phyloP scores from a whole-genome alignment of 768 basidiomycete species.

The Lentinula guzmanii region DNA sequence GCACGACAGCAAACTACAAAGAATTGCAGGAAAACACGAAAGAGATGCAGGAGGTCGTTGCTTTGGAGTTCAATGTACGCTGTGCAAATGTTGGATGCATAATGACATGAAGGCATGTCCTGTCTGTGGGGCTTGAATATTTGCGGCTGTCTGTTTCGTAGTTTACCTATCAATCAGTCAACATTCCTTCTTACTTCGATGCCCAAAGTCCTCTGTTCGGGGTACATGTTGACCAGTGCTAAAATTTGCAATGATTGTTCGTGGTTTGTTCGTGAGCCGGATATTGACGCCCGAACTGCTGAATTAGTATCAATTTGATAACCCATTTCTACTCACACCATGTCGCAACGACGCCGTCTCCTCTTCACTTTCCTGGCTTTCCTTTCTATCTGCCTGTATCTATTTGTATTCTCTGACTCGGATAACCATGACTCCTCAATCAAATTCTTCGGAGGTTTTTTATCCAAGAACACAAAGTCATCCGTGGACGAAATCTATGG shows the following conservation, averaged over 20 bases:
- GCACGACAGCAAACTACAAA: not conserved
- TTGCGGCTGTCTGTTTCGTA: too few species aligned
- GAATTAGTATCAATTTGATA: not conserved
- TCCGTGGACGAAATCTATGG: conserved; percentile 61
- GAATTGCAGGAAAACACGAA: not conserved
- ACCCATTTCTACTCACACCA: not conserved
- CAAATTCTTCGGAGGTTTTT: not conserved
- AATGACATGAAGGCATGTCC: not conserved
- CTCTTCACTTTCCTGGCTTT: not conserved
- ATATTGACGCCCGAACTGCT: too few species aligned
- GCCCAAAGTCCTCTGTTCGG: too few species aligned
- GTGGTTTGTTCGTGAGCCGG: too few species aligned
- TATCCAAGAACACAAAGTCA: not conserved
- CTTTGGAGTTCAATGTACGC: not conserved
- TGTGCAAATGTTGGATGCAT: not conserved
- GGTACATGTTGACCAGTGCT: too few species aligned
- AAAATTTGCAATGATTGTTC: too few species aligned
- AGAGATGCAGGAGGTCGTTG: not conserved
- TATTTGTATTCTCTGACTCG: conserved; percentile 27
- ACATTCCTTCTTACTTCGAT: too few species aligned
- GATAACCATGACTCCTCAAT: conserved; percentile 12
- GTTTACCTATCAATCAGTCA: too few species aligned
- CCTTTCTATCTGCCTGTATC: not conserved
- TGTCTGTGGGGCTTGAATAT: not conserved
- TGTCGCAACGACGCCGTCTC: not conserved